A percentile compares a stretch with the other conserved stretches of the same genome.
Evolutionary conservation across 306 rosid genomes (phyloP).

Genomic region (Elaeagnus macrophylla): DNA sequence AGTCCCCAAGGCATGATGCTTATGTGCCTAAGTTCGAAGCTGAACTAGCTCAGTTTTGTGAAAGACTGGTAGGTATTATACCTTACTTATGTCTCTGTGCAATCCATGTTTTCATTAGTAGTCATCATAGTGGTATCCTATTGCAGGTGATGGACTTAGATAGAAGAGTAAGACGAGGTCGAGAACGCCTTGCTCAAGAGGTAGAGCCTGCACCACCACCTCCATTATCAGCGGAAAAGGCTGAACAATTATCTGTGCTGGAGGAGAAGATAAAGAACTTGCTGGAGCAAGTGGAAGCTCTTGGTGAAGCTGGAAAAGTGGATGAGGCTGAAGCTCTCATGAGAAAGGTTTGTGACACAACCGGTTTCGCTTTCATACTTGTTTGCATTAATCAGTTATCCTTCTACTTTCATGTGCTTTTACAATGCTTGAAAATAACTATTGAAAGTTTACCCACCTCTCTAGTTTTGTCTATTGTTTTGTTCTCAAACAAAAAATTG

Average conservation of each 20-base stretch:
- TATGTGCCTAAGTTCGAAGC: conserved; percentile 84
- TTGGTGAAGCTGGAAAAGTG: conserved; percentile 99
- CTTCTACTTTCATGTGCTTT: no score
- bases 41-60: conserved; percentile 90
- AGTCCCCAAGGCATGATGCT: conserved; percentile 81
- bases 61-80: conserved; percentile 61
- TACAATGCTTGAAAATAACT: no score
- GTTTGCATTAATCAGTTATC: no score
- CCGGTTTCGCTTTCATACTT: no score
- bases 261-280: conserved; percentile 98
- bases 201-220: conserved; percentile 86
- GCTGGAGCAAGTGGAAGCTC: conserved; percentile 89
- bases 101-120: not conserved
- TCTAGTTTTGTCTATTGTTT: no score
- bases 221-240: conserved; percentile 73
- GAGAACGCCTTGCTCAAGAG: conserved; percentile 95
- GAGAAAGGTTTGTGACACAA: conserved; percentile 60
- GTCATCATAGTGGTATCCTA: not conserved
- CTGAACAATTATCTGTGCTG: conserved; percentile 73
- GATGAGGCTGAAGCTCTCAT: conserved; percentile 99
- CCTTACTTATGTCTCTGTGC: conserved; percentile 9
- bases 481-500: no score
- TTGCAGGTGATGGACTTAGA: conserved; percentile 93
- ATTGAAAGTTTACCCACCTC: no score
- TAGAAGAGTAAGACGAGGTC: conserved; percentile 92